Conservation (phyloP, 1,284 basidiomycete species). For the Moniliophthora roreri region DNA sequence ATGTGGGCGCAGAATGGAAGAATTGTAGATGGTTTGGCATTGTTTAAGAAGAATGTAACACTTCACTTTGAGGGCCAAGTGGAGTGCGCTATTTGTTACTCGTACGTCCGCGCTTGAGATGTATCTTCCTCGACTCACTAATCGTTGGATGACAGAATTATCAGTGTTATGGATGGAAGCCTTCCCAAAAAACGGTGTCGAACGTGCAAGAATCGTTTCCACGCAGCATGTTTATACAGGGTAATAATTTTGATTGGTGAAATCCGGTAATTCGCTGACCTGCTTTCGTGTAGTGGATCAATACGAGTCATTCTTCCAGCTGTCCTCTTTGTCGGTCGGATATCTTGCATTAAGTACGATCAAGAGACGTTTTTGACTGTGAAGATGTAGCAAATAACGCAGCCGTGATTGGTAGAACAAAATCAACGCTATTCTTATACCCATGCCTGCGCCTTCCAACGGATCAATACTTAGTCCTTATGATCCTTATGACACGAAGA, state of each 20-base stretch:
- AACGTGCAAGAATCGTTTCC: constrained; percentile 96
- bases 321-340: constrained; percentile 91
- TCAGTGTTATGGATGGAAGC: constrained; percentile 87
- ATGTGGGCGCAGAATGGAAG: constrained; percentile 90
- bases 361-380: too few species aligned
- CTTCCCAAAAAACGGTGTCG: constrained; percentile 92
- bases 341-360: constrained; percentile 49
- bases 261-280: constrained; percentile 1
- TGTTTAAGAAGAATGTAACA: constrained; percentile 94
- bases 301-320: constrained; percentile 84
- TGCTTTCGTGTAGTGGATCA: constrained; percentile 74
- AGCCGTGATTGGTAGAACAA: too few species aligned
- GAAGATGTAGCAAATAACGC: too few species aligned
- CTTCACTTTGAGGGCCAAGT: constrained; percentile 93
- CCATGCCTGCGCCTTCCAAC: too few species aligned
- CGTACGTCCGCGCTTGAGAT: constrained; percentile 50
- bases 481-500: too few species aligned
- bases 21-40: constrained; percentile 86
- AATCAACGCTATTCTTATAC: too few species aligned
- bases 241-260: constrained; percentile 33
- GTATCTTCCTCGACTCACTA: constrained; percentile 1
- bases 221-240: constrained; percentile 91
- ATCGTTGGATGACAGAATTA: constrained; percentile 63
- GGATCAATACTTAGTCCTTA: too few species aligned
- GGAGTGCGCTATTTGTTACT: constrained; percentile 94